A percentile compares a stretch with the other conserved stretches of the same genome.
These are phyloP conservation scores for Colletotrichum liriopes DNA, from an alignment of 2,329 filamentous ascomycete species.

Conservation along the genomic window DNA sequence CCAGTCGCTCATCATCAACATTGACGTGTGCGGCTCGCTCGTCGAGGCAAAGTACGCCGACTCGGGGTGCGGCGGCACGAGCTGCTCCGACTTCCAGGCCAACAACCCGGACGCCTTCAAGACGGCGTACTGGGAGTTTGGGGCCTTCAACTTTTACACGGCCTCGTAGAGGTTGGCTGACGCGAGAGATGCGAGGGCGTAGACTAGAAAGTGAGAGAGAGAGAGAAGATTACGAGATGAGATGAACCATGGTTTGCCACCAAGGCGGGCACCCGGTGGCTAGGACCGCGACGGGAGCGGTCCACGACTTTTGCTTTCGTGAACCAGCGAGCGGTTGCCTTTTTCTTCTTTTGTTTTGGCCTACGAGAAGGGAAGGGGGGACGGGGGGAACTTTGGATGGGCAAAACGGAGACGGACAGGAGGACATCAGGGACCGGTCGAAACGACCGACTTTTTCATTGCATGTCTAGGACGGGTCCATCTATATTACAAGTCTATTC, in stretches of 20 bases:
- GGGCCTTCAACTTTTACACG: slow-evolving; percentile 71
- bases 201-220: not conserved
- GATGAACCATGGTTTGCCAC: slow-evolving; percentile 7
- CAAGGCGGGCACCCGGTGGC: slow-evolving; percentile 29
- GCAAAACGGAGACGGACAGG: not conserved
- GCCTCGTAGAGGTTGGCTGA: slow-evolving; percentile 30
- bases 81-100: slow-evolving; percentile 71
- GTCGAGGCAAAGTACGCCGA: slow-evolving; percentile 63
- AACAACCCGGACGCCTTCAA: slow-evolving; percentile 70
- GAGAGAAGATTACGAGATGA: not conserved
- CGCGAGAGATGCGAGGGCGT: not conserved
- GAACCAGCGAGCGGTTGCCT: not conserved
- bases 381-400: not conserved
- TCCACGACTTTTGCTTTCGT: not conserved
- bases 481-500: slow-evolving; percentile 31
- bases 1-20: slow-evolving; percentile 77
- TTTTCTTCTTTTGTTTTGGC: not conserved
- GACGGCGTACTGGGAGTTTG: slow-evolving; percentile 78
- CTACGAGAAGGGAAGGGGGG: not conserved
- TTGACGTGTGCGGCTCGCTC: slow-evolving; percentile 74
- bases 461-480: slow-evolving; percentile 18
- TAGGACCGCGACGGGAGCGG: not conserved
- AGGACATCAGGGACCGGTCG: not conserved
- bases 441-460: not conserved
- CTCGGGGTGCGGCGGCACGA: slow-evolving; percentile 62